Conservation (phyloP, 805 yeast species). For the Sugiyamaella americana region DNA sequence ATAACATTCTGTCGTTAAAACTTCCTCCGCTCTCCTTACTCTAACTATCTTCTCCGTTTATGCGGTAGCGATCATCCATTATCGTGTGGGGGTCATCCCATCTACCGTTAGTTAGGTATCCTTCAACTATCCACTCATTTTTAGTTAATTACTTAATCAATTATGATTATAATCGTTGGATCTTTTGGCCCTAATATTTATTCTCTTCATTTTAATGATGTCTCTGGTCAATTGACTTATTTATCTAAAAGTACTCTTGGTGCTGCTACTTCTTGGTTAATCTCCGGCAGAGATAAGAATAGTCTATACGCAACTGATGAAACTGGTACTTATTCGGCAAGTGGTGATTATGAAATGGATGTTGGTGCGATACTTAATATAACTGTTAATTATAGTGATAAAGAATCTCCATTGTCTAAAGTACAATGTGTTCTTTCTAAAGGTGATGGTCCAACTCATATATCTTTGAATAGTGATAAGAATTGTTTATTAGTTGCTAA, state of each 20-base stretch:
- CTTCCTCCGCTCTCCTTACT: no score
- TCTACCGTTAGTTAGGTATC: no score
- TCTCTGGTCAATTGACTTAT: background rate
- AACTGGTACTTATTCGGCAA: constrained; percentile 4
- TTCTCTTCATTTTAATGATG: constrained; percentile 7
- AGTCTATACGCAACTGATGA: constrained; percentile 9
- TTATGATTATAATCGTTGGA: constrained; percentile 12
- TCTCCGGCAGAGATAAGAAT: constrained; percentile 1
- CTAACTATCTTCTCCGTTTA: no score
- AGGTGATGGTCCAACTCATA: constrained; percentile 11
- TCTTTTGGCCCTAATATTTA: constrained; percentile 10
- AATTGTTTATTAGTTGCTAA: constrained; percentile 5
- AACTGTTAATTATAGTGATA: constrained; percentile 1
- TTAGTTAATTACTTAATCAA: no score
- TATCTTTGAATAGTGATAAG: constrained; percentile 4
- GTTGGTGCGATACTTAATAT: constrained; percentile 7
- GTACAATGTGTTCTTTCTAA: constrained; percentile 5
- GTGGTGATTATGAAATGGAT: constrained; percentile 4
- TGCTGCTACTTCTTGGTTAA: constrained; percentile 8
- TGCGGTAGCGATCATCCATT: no score
- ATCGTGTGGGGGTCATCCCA: no score
- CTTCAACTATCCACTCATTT: no score
- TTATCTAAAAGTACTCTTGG: constrained; percentile 4
- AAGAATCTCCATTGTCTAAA: constrained; percentile 2
- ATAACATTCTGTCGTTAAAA: no score